Evolutionary conservation across 768 basidiomycete species (phyloP).

Genomic region (Filobasidium wieringae): DNA sequence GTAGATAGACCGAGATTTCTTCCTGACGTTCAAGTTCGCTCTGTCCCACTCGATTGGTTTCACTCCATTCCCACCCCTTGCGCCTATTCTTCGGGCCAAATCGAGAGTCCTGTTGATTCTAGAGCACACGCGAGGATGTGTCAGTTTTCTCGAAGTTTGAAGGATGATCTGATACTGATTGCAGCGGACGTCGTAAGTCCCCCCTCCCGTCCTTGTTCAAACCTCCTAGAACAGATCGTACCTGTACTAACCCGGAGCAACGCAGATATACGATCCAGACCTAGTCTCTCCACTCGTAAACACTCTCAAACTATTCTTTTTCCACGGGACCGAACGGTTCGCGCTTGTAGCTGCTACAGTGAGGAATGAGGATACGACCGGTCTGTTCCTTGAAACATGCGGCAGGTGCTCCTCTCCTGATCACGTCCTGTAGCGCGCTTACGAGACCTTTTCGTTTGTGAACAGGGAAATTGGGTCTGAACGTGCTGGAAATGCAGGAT

Average conservation of each 20-base stretch:
- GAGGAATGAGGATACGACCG: conserved; percentile 27
- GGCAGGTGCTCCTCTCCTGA: conserved; percentile 8
- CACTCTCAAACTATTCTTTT: conserved; percentile 20
- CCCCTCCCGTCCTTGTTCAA: no score
- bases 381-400: conserved; percentile 21
- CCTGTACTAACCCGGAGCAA: neutral
- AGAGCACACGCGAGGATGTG: neutral
- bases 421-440: neutral
- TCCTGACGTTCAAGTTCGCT: neutral
- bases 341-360: conserved; percentile 34
- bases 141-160: neutral
- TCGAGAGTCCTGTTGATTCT: neutral
- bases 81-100: neutral
- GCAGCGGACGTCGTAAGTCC: conserved; percentile 35
- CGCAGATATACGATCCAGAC: conserved; percentile 37
- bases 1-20: neutral
- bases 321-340: neutral
- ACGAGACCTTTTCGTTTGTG: neutral
- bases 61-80: neutral
- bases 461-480: neutral
- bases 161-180: conserved; percentile 19
- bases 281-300: conserved; percentile 27
- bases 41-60: conserved; percentile 4
- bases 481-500: neutral
- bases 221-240: neutral